Percentiles rank a stretch among this genome's conserved stretches.
Conservation (phyloP, 441 rosid species). For the Capsella rubella region DNA sequence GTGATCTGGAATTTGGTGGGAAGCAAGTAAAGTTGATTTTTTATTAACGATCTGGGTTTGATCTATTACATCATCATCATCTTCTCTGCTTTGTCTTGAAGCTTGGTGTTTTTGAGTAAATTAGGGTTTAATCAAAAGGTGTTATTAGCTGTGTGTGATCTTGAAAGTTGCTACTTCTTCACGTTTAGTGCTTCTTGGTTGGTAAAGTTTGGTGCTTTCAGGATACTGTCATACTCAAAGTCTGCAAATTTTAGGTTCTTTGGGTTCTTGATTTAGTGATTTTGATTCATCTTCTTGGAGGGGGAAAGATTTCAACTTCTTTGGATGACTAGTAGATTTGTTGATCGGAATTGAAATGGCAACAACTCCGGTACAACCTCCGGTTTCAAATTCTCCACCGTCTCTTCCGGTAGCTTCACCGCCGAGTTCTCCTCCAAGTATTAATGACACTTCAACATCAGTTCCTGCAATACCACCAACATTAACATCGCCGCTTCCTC, state of each 20-base stretch:
- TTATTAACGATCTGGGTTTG: conserved; percentile 19
- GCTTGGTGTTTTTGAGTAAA: conserved; percentile 6
- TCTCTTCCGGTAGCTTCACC: conserved; percentile 39
- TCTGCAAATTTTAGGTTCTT: conserved; percentile 16
- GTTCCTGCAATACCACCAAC: conserved; percentile 37
- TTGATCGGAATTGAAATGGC: conserved; percentile 33
- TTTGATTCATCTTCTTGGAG: conserved; percentile 10
- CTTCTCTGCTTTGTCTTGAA: conserved; percentile 25
- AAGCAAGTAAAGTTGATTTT: background rate
- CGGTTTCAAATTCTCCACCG: conserved; percentile 18
- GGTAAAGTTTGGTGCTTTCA: conserved; percentile 52
- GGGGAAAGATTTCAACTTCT: background rate
- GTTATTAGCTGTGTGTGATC: conserved; percentile 31
- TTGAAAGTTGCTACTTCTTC: conserved; percentile 17
- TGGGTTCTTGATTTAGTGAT: background rate
- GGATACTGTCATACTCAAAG: conserved; percentile 32
- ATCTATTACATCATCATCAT: background rate
- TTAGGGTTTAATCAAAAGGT: conserved; percentile 23
- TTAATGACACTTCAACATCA: conserved; percentile 22
- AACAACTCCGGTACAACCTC: conserved; percentile 38
- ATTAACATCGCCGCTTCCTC: conserved; percentile 38
- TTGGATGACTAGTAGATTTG: background rate
- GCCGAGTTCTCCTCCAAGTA: conserved; percentile 40
- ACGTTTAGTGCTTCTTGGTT: conserved; percentile 38
- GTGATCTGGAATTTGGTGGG: conserved; percentile 22